Evolutionary conservation across 1,139 yeast genomes (phyloP).

Genomic region (Candida buenavistaensis): DNA sequence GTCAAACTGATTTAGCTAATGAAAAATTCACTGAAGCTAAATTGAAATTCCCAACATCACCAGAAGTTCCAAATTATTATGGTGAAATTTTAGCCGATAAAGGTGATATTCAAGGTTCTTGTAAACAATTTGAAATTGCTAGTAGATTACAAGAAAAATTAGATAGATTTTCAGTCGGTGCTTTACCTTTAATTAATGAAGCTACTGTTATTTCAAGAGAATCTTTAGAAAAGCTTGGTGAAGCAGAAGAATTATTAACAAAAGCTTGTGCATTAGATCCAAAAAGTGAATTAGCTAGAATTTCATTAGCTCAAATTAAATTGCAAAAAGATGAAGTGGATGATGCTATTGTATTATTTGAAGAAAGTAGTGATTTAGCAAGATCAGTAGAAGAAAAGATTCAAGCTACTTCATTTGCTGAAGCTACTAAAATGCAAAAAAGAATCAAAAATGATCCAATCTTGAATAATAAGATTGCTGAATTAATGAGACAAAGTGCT

Average conservation of each 20-base stretch:
- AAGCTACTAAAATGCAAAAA: conserved; percentile 83
- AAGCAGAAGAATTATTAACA: conserved; percentile 68
- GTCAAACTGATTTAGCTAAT: conserved; percentile 59
- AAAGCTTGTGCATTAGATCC: conserved; percentile 85
- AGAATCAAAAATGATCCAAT: conserved; percentile 68
- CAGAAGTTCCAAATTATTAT: conserved; percentile 92
- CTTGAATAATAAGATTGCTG: conserved; percentile 47
- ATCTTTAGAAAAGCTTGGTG: conserved; percentile 51
- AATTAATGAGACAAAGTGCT: conserved; percentile 40
- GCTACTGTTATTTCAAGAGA: conserved; percentile 72
- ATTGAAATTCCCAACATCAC: conserved; percentile 76
- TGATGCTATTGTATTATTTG: conserved; percentile 80
- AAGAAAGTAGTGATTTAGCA: conserved; percentile 77
- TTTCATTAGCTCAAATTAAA: conserved; percentile 87
- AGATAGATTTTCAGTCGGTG: conserved; percentile 69
- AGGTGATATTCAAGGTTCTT: conserved; percentile 70
- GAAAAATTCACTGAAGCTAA: conserved; percentile 73
- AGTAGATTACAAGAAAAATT: conserved; percentile 75
- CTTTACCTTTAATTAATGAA: conserved; percentile 87
- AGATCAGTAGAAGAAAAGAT: conserved; percentile 85
- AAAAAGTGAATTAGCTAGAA: conserved; percentile 82
- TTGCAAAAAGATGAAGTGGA: conserved; percentile 80
- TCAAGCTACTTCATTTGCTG: conserved; percentile 91
- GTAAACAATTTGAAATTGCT: conserved; percentile 84
- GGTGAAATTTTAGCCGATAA: conserved; percentile 92